Evolutionary conservation across 768 basidiomycete genomes (phyloP), one percentile per base, ranked within the genome.

Genomic region (Phlebiopsis gigantea): DNA sequence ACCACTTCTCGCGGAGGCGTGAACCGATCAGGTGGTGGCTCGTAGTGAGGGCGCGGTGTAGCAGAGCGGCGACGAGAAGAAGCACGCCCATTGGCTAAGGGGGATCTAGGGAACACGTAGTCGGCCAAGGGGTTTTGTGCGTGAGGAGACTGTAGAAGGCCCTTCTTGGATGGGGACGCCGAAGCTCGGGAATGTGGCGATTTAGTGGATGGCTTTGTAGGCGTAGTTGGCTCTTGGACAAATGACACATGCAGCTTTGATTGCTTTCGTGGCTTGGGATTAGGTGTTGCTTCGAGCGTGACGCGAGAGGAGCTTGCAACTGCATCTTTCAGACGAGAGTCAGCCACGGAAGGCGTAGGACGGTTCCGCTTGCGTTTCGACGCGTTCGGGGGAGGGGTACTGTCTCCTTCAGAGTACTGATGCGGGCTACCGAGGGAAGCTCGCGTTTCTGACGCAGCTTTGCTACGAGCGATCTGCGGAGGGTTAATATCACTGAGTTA

Each of bases 1-100:
- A 79, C 67, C 45, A 89, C 77, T 61, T 85, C 80, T 47, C 81
- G 77, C 0, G 88, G 88, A 1, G 88, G 86, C 0, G 85, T 87
- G 63, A 87, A 87, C n/a, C 82, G 77, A 55, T 85, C 86, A 0
- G 65, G 56, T 0, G 87, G 87, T 0, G 85, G 85, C 60, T 87
- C 84, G 63, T 88, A 88, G 0, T 74, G 73, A 0, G 81, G 80
- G 0, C 70, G 51, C 0, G 85, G 85, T 2, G 84, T 85, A 0
- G 72, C 71, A 49, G 78, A 82, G 19, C 79, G 72, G 17, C 78
- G 59, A 55, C 68, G 63, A 53, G 53, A 57, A 55, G 31, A 62
- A 43, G 57, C 9, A 58, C 59, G 57, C 43, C 65, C 60, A 43
- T 65, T 66, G n/a, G 63, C 59, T 14, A 60, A 57, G 15, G 65